Conservation (phyloP, 495 filamentous ascomycete species). For the Talaromyces nanjingensis region DNA sequence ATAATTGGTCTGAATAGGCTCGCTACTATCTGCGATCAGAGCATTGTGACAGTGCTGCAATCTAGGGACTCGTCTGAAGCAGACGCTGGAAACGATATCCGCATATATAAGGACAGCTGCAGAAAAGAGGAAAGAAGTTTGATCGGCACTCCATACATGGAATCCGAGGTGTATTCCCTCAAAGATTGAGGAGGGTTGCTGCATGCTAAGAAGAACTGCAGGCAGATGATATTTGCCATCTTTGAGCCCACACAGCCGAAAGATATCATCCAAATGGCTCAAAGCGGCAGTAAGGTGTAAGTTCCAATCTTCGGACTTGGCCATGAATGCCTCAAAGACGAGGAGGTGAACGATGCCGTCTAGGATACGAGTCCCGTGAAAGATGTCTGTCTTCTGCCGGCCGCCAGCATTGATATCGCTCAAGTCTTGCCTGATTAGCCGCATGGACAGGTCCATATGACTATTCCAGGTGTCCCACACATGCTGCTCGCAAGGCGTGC, state of each 20-base stretch:
- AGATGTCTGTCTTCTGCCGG: background rate
- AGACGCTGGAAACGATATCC: constrained; percentile 2
- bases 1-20: background rate
- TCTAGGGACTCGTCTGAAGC: background rate
- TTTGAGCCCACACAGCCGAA: background rate
- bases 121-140: constrained; percentile 1
- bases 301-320: background rate
- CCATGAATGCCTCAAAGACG: background rate
- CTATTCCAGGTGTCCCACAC: background rate
- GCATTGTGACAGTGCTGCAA: background rate
- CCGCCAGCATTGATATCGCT: background rate
- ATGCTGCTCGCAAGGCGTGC: background rate
- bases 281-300: background rate
- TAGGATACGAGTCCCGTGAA: background rate
- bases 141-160: background rate
- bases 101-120: constrained; percentile 1
- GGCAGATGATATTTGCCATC: background rate
- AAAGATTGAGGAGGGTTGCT: background rate
- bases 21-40: background rate
- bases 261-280: background rate
- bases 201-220: background rate
- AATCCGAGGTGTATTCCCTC: background rate
- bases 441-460: constrained; percentile 1
- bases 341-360: constrained; percentile 1
- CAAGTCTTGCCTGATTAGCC: background rate